Evolutionary conservation across 2,329 filamentous ascomycete genomes (phyloP).

Genomic region (Decorospora gaudefroyi): DNA sequence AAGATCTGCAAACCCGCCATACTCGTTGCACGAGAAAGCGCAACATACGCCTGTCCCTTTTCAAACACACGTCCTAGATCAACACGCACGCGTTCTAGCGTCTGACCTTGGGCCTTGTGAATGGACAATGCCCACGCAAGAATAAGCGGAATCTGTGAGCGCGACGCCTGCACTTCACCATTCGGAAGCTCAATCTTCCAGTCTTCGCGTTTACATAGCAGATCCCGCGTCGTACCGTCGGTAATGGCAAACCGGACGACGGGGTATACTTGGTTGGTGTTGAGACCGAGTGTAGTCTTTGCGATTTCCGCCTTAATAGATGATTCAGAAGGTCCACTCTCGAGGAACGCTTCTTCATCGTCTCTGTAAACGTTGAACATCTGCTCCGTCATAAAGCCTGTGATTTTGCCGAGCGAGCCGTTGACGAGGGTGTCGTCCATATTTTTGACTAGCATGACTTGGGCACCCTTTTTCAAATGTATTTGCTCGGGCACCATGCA

Average conservation of each 20-base stretch:
- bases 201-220: slow-evolving; percentile 83
- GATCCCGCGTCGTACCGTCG: slow-evolving; percentile 73
- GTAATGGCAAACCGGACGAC: slow-evolving; percentile 81
- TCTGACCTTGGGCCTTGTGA: slow-evolving; percentile 97
- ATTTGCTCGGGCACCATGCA: slow-evolving; percentile 90
- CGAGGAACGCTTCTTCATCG: slow-evolving; percentile 61
- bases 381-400: slow-evolving; percentile 74
- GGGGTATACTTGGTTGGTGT: slow-evolving; percentile 68
- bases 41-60: slow-evolving; percentile 96
- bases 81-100: slow-evolving; percentile 89
- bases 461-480: slow-evolving; percentile 84
- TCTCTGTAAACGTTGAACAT: slow-evolving; percentile 63
- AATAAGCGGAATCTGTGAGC: slow-evolving; percentile 77
- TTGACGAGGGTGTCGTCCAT: slow-evolving; percentile 94
- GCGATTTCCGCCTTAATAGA: slow-evolving; percentile 53
- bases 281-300: slow-evolving; percentile 54
- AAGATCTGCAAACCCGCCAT: slow-evolving; percentile 87
- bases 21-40: slow-evolving; percentile 86
- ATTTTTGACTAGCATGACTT: slow-evolving; percentile 99
- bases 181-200: slow-evolving; percentile 99
- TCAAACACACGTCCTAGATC: slow-evolving; percentile 92
- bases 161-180: slow-evolving; percentile 88
- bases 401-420: slow-evolving; percentile 85
- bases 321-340: slow-evolving; percentile 51
- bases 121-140: slow-evolving; percentile 97